Base-by-base conservation (phyloP, 768 basidiomycete genomes). In the Mycena crocata region DNA sequence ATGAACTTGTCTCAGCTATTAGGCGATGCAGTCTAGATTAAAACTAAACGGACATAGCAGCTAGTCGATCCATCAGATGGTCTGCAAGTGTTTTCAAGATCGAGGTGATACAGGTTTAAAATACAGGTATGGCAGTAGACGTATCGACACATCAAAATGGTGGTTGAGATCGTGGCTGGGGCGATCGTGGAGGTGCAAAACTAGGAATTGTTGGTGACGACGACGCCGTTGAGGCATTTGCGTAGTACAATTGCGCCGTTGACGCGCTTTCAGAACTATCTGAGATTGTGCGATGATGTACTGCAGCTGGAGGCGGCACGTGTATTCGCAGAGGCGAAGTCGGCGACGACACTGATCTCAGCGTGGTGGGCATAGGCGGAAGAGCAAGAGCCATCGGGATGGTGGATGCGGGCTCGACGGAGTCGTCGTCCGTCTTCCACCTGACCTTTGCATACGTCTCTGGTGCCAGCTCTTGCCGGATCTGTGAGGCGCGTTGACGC, bases 361-460 rank as follows among this genome's bases (percentile, higher is more conserved):
- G 15, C 21, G 28, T n/a, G n/a, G n/a, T n/a, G n/a, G n/a, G n/a
- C n/a, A n/a, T 21, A 19, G 49, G 42, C 24, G 61, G 60, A n/a
- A 70, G 17, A 46, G 60, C 61, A 19, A 55, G 63, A 5, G 64
- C 68, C 26, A 69, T 56, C 50, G 68, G 68, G 48, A 21, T 62
- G 37, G 30, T 21, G n/a, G 30, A 28, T 13, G 55, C 50, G 24
- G 64, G 54, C 24, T 62, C 64, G 19, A 26, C 28, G 10, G 60
- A 65, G 15, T 62, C 56, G 19, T 50, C 59, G 51, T 63, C 60
- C n/a, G 68, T 66, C n/a, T 21, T 55, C 69, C 69, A 70, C 42
- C 69, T 66, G 28, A 67, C 69, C 63, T 68, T 71, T 26, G 56
- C 50, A 42, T 72, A 72, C 0, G 69, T 70, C 23, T 72, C 71